phyloP scores from a whole-genome alignment of 1,284 basidiomycete species.

The Papiliotrema terrestris region DNA sequence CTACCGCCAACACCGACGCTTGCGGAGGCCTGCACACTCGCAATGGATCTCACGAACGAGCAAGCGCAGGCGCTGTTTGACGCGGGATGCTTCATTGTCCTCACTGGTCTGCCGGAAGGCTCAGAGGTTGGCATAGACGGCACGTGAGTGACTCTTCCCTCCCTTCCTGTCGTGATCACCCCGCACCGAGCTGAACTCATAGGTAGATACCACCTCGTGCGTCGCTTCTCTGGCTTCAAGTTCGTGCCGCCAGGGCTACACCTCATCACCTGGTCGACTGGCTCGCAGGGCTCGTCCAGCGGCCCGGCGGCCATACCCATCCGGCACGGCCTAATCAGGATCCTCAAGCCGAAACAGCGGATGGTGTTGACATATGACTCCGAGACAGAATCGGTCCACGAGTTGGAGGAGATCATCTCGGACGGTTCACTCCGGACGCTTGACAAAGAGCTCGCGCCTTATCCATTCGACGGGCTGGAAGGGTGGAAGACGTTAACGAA shows the following conservation, averaged over 20 bases:
- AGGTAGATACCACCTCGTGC: slow-evolving; percentile 33
- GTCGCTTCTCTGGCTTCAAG: slow-evolving; percentile 42
- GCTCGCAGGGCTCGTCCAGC: slow-evolving; percentile 4
- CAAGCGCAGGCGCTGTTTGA: slow-evolving; percentile 45
- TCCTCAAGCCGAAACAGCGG: slow-evolving; percentile 26
- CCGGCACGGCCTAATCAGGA: slow-evolving; percentile 27
- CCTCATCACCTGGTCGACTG: slow-evolving; percentile 34
- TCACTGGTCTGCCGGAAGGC: slow-evolving; percentile 40
- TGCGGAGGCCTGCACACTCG: background rate
- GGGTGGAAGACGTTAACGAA: slow-evolving; percentile 40
- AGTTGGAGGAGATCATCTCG: slow-evolving; percentile 19
- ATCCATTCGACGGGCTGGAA: slow-evolving; percentile 40
- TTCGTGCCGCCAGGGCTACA: slow-evolving; percentile 48
- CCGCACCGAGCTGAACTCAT: background rate
- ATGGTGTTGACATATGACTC: slow-evolving; percentile 30
- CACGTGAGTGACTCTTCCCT: slow-evolving; percentile 23
- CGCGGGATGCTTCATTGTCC: slow-evolving; percentile 44
- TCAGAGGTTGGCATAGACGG: slow-evolving; percentile 47
- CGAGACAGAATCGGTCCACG: slow-evolving; percentile 19
- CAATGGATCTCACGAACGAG: slow-evolving; percentile 26
- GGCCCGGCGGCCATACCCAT: slow-evolving; percentile 28
- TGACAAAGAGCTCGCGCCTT: slow-evolving; percentile 48
- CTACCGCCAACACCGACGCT: background rate
- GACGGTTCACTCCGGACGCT: slow-evolving; percentile 46
- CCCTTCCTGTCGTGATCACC: background rate